These are phyloP conservation scores for Hygrophorus russula DNA, from an alignment of 768 basidiomycete genomes.

Conservation along the genomic window DNA sequence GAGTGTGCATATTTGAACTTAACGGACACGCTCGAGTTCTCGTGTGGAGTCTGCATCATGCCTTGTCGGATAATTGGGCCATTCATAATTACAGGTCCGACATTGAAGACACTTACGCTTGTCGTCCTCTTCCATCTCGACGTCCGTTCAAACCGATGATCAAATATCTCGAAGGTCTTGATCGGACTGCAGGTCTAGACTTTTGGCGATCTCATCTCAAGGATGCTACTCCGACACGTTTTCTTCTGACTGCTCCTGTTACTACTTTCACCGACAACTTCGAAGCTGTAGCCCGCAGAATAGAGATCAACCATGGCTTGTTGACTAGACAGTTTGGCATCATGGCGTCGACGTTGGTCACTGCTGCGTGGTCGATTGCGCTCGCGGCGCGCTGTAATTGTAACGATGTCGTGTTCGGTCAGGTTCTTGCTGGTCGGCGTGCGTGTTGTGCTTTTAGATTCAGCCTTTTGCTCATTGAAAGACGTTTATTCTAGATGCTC, in stretches of 20 bases:
- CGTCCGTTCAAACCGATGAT: background rate
- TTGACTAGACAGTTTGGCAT: background rate
- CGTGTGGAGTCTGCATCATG: slow-evolving; percentile 1
- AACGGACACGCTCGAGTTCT: background rate
- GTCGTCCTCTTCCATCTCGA: background rate
- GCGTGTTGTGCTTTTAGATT: background rate
- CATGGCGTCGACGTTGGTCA: background rate
- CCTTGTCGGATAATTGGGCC: background rate
- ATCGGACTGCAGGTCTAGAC: background rate
- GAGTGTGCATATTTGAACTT: slow-evolving; percentile 1
- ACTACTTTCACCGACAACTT: background rate
- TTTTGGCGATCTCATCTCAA: background rate
- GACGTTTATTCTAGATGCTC: background rate
- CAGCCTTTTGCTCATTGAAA: background rate
- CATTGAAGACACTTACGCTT: background rate
- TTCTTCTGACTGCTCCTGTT: background rate
- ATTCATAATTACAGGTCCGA: background rate
- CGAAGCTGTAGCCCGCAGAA: background rate
- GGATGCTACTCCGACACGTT: background rate
- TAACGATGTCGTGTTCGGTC: slow-evolving; percentile 1
- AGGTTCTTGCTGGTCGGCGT: slow-evolving; percentile 1
- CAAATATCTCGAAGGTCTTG: background rate
- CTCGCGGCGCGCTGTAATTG: background rate
- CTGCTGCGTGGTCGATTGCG: background rate
- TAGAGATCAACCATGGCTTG: background rate